Conservation (phyloP, 495 filamentous ascomycete genomes). For the Mytilinidion resinicola region DNA sequence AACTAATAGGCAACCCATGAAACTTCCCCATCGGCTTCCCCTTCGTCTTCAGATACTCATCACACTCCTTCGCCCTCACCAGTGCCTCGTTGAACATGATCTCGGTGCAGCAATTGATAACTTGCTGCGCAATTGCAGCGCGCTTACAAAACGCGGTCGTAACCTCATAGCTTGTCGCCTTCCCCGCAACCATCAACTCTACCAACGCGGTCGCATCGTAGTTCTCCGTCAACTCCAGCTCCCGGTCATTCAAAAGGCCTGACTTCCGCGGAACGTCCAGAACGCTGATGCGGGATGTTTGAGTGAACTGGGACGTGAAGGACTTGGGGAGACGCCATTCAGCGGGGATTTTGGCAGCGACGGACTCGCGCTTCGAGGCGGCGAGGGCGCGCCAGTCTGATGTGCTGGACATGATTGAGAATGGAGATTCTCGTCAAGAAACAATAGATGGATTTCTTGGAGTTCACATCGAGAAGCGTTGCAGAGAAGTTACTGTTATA, state of each 20-base stretch:
- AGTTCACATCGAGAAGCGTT: too few species aligned
- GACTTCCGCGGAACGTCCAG: constrained; percentile 13
- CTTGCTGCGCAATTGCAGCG: constrained; percentile 27
- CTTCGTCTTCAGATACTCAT: constrained; percentile 46
- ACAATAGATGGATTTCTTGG: background rate
- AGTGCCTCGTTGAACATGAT: constrained; percentile 59
- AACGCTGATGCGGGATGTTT: constrained; percentile 4
- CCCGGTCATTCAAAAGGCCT: constrained; percentile 12
- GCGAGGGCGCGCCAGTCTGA: constrained; percentile 19
- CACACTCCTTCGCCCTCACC: constrained; percentile 51
- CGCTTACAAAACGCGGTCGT: constrained; percentile 26
- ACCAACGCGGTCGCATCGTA: constrained; percentile 22
- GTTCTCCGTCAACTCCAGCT: constrained; percentile 19
- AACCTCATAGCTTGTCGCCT: constrained; percentile 17
- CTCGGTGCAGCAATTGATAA: constrained; percentile 55
- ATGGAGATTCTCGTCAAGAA: background rate
- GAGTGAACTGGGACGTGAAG: background rate
- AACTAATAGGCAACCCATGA: constrained; percentile 57
- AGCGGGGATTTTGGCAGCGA: constrained; percentile 10
- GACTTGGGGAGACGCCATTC: constrained; percentile 20
- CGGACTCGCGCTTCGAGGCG: constrained; percentile 4
- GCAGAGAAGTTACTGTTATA: too few species aligned
- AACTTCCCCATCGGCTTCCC: constrained; percentile 52
- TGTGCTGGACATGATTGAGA: background rate
- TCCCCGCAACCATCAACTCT: constrained; percentile 1